phyloP scores from a whole-genome alignment of 2,329 filamentous ascomycete species.

The Botryotinia calthae region DNA sequence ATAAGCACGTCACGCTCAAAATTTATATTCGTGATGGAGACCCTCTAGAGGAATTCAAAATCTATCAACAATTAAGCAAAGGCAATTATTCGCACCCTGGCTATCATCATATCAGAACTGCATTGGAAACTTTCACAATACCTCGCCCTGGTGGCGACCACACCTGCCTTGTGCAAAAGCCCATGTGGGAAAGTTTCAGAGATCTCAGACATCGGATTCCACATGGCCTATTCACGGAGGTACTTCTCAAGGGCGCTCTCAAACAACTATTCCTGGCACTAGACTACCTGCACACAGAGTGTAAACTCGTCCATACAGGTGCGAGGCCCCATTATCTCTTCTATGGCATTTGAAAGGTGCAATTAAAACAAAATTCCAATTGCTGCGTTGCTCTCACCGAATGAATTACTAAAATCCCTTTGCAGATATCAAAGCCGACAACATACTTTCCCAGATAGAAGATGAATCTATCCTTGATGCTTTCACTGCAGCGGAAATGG shows the following conservation, averaged over 20 bases:
- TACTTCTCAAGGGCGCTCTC: conserved; percentile 89
- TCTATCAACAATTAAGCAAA: conserved; percentile 44
- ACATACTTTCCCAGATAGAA: conserved; percentile 44
- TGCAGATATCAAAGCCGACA: conserved; percentile 47
- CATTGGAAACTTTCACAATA: conserved; percentile 42
- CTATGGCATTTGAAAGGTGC: background rate
- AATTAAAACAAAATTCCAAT: background rate
- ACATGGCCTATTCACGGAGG: conserved; percentile 24
- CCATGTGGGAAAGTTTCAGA: conserved; percentile 45
- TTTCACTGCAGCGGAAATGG: conserved; percentile 44
- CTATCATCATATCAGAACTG: conserved; percentile 6
- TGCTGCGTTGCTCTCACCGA: background rate
- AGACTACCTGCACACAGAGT: conserved; percentile 88
- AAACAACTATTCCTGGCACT: conserved; percentile 93
- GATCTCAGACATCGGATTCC: conserved; percentile 31
- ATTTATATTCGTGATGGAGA: conserved; percentile 20
- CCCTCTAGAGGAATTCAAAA: conserved; percentile 40
- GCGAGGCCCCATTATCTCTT: conserved; percentile 1
- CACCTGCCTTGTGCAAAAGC: conserved; percentile 42
- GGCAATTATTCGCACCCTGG: conserved; percentile 22
- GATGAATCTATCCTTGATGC: conserved; percentile 40
- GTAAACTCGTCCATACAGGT: conserved; percentile 94
- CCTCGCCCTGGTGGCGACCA: conserved; percentile 40
- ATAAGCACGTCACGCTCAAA: conserved; percentile 22
- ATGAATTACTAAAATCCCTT: background rate